Evolutionary conservation across 176 grass and related monocot genomes (phyloP).

Genomic region (Oryza rufipogon): DNA sequence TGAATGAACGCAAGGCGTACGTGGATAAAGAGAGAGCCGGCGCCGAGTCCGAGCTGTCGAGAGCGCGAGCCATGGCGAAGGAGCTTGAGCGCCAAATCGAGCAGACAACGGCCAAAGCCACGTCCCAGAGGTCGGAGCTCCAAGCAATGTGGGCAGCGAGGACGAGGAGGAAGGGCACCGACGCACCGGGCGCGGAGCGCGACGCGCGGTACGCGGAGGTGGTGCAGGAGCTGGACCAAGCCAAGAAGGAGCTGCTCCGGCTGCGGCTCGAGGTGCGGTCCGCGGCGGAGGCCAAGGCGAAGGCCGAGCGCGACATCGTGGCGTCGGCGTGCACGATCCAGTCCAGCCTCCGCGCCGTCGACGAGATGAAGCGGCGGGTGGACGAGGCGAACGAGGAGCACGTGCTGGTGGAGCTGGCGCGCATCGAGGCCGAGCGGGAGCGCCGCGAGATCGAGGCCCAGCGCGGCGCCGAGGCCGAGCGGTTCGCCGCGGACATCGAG

Average conservation of each 20-base stretch:
- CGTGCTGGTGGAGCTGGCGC: constrained; percentile 90
- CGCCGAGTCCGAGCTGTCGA: constrained; percentile 59
- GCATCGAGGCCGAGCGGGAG: constrained; percentile 94
- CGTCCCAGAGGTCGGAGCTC: constrained; percentile 39
- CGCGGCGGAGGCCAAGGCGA: constrained; percentile 64
- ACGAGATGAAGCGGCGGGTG: constrained; percentile 70
- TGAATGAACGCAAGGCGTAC: constrained; percentile 52
- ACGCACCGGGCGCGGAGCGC: constrained; percentile 10
- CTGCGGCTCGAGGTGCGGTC: constrained; percentile 60
- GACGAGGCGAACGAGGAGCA: constrained; percentile 91
- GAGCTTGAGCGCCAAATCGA: constrained; percentile 65
- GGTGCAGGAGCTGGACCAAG: constrained; percentile 55
- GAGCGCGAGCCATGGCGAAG: constrained; percentile 43
- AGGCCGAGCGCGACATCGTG: constrained; percentile 77
- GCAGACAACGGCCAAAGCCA: constrained; percentile 46
- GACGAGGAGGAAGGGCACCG: background rate
- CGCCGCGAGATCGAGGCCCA: constrained; percentile 62
- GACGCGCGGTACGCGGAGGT: constrained; percentile 46
- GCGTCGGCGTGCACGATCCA: constrained; percentile 52
- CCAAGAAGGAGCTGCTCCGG: constrained; percentile 63
- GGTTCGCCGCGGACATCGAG: constrained; percentile 56
- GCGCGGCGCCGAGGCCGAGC: constrained; percentile 51
- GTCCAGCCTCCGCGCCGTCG: constrained; percentile 49
- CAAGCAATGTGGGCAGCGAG: constrained; percentile 1
- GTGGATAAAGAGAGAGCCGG: constrained; percentile 59